A percentile compares a stretch with the other conserved stretches of the same genome.
These are phyloP conservation scores for Talaromyces islandicus DNA, from an alignment of 2,329 filamentous ascomycete genomes.

Conservation along the genomic window DNA sequence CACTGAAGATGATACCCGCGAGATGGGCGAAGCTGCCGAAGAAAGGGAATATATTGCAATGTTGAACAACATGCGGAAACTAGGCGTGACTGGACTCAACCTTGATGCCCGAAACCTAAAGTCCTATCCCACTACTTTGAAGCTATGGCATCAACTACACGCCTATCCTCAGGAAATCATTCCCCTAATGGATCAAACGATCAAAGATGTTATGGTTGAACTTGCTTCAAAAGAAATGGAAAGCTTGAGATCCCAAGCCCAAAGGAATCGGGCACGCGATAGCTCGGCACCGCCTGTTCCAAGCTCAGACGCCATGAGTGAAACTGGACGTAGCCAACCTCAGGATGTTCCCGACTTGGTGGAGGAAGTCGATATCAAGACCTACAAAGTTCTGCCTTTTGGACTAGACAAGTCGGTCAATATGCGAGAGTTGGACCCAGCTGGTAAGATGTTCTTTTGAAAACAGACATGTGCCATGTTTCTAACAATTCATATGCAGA, in stretches of 20 bases:
- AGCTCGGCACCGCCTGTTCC: conserved; percentile 63
- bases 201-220: conserved; percentile 91
- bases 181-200: conserved; percentile 88
- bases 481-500: conserved; percentile 44
- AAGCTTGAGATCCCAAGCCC: conserved; percentile 55
- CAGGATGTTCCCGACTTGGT: conserved; percentile 60
- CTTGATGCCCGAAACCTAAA: conserved; percentile 85
- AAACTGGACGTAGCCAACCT: conserved; percentile 25
- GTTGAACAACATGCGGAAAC: conserved; percentile 82
- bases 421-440: conserved; percentile 87
- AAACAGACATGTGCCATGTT: neutral
- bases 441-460: conserved; percentile 44
- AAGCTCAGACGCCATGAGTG: conserved; percentile 65
- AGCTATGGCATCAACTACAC: conserved; percentile 92
- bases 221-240: conserved; percentile 75
- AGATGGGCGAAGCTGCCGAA: conserved; percentile 62
- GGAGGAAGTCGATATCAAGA: conserved; percentile 70
- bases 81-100: conserved; percentile 79
- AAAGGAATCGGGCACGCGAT: conserved; percentile 45
- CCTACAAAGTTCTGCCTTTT: conserved; percentile 84
- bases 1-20: conserved; percentile 66
- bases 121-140: conserved; percentile 83
- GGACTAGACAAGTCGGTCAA: conserved; percentile 84
- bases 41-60: conserved; percentile 78
- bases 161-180: conserved; percentile 95